Conservation (phyloP, 192 early-diverging fungal species). For the Backusella australiensis region DNA sequence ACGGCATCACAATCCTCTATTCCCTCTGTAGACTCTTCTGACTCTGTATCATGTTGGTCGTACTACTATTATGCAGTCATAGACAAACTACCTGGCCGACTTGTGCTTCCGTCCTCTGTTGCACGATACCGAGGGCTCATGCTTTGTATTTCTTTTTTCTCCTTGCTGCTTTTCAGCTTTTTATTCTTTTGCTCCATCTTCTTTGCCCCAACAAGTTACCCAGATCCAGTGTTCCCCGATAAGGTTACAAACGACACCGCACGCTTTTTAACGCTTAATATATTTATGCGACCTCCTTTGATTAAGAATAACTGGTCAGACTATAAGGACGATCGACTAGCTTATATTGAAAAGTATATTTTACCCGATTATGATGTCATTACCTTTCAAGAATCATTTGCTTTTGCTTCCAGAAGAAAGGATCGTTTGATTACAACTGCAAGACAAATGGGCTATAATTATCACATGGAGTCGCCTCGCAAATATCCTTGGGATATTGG, state of each 20-base stretch:
- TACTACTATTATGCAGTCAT: constrained; percentile 1
- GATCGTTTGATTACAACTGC: constrained; percentile 58
- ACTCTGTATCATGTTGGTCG: neutral
- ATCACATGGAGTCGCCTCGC: constrained; percentile 57
- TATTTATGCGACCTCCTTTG: constrained; percentile 71
- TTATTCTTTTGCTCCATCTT: constrained; percentile 31
- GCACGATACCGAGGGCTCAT: constrained; percentile 14
- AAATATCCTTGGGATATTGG: constrained; percentile 58
- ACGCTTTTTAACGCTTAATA: constrained; percentile 64
- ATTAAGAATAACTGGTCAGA: constrained; percentile 73
- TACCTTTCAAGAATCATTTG: constrained; percentile 81
- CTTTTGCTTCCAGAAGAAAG: constrained; percentile 64
- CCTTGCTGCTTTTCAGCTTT: constrained; percentile 17
- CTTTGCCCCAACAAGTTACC: constrained; percentile 25
- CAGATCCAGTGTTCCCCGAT: constrained; percentile 33
- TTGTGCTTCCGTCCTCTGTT: constrained; percentile 3
- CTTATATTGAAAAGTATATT: constrained; percentile 62
- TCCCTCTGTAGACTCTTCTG: constrained; percentile 13
- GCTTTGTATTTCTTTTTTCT: constrained; percentile 19
- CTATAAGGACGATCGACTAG: constrained; percentile 78
- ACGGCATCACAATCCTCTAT: neutral
- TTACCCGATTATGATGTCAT: constrained; percentile 78
- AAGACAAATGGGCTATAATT: constrained; percentile 63
- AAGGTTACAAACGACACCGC: constrained; percentile 27
- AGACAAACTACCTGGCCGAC: constrained; percentile 1